Evolutionary conservation across 2,329 filamentous ascomycete genomes (phyloP).

Genomic region (Chaetomiaceae sp.): DNA sequence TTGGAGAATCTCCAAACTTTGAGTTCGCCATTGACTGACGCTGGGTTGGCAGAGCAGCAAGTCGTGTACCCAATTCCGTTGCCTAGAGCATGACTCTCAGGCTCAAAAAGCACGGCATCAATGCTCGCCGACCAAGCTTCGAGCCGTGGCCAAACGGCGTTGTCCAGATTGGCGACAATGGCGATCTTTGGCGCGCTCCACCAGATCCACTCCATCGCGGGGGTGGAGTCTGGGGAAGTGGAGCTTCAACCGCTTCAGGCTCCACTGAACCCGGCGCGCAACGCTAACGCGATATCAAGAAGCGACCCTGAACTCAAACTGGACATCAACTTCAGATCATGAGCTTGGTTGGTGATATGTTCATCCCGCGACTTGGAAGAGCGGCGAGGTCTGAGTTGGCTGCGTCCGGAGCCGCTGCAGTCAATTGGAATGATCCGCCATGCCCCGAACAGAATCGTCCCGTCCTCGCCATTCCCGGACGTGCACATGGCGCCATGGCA

Average conservation of each 20-base stretch:
- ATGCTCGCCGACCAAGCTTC: too few species aligned
- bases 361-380: too few species aligned
- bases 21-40: too few species aligned
- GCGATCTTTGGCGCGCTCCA: conserved; percentile 15
- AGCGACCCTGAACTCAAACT: background rate
- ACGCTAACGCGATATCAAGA: conserved; percentile 12
- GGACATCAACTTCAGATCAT: conserved; percentile 2
- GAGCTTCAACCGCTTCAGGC: conserved; percentile 11
- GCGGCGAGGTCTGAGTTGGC: background rate
- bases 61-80: too few species aligned
- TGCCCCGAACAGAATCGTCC: background rate
- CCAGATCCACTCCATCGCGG: conserved; percentile 18
- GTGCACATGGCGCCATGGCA: conserved; percentile 15
- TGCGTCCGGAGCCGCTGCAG: background rate
- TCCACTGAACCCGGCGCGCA: conserved; percentile 13
- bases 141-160: background rate
- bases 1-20: too few species aligned
- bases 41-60: too few species aligned
- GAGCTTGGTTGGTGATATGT: background rate
- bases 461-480: background rate
- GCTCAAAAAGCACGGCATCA: too few species aligned
- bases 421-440: background rate
- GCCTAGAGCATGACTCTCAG: too few species aligned
- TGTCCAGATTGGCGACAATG: background rate
- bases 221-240: conserved; percentile 26